phyloP scores from a whole-genome alignment of 192 early-diverging fungal genomes.

The Gryganskiella cystojenkinii region DNA sequence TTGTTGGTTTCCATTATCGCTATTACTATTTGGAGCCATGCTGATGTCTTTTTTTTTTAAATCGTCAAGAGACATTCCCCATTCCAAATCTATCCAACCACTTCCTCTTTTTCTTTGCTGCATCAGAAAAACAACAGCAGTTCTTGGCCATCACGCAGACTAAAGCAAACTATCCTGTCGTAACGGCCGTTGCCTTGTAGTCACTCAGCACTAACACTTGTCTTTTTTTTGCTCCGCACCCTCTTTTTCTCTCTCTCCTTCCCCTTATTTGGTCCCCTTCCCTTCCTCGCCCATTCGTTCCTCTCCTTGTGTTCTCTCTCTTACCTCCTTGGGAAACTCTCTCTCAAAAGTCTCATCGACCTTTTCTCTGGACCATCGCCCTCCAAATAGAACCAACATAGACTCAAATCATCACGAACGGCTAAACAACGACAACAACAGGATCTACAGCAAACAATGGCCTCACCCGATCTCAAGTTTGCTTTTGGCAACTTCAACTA shows the following conservation, averaged over 20 bases:
- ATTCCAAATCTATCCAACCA: too few species aligned
- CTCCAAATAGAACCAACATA: constrained; percentile 1
- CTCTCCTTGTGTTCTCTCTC: background rate
- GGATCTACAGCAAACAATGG: background rate
- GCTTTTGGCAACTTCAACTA: constrained; percentile 78
- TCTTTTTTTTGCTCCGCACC: background rate
- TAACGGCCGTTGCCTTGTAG: background rate
- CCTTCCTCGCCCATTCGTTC: background rate
- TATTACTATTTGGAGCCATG: too few species aligned
- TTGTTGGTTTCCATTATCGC: too few species aligned
- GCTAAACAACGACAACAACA: background rate
- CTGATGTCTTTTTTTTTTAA: too few species aligned
- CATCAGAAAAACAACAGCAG: too few species aligned
- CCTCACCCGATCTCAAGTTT: constrained; percentile 45
- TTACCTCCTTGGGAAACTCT: background rate
- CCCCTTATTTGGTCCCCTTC: background rate
- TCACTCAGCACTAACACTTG: background rate
- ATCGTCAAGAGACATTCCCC: too few species aligned
- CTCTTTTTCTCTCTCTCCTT: background rate
- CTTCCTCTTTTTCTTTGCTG: too few species aligned
- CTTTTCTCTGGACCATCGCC: background rate
- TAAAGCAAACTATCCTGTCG: too few species aligned
- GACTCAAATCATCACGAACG: background rate
- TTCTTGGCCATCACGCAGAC: too few species aligned
- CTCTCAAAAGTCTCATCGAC: background rate